phyloP scores from a whole-genome alignment of 2,329 filamentous ascomycete species.

The Albophoma yamanashiensis region DNA sequence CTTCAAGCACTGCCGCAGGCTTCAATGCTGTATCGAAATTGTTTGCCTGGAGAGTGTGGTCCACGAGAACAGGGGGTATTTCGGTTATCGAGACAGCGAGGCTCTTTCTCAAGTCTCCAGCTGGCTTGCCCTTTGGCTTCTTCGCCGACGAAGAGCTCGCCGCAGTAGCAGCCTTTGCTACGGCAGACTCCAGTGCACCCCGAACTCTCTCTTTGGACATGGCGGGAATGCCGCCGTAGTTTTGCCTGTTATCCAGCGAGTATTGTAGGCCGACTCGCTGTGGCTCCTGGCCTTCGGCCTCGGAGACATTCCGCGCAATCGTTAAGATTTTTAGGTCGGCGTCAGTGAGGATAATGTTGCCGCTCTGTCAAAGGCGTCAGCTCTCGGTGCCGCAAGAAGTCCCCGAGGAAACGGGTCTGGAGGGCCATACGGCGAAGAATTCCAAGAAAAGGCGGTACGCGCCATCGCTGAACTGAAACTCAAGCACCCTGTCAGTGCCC shows the following conservation, averaged over 20 bases:
- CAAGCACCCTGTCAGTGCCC: conserved; percentile 86
- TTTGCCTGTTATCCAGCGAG: conserved; percentile 71
- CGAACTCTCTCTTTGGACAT: conserved; percentile 65
- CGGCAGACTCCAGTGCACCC: conserved; percentile 55
- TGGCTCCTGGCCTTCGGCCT: conserved; percentile 75
- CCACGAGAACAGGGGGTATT: conserved; percentile 75
- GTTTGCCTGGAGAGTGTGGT: conserved; percentile 66
- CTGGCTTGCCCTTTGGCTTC: conserved; percentile 61
- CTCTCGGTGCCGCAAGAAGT: too few species aligned
- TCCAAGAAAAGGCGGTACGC: conserved; percentile 81
- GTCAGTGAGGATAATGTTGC: conserved; percentile 90
- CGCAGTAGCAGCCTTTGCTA: conserved; percentile 45
- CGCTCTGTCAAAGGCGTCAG: conserved; percentile 38
- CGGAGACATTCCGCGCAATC: conserved; percentile 67
- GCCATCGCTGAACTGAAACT: conserved; percentile 88
- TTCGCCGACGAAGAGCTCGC: conserved; percentile 37
- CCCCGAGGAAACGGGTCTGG: neutral
- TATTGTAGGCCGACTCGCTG: conserved; percentile 71
- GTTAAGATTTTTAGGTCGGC: conserved; percentile 71
- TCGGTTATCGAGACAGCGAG: conserved; percentile 80
- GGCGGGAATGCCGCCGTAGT: conserved; percentile 63
- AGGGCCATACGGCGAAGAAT: conserved; percentile 62
- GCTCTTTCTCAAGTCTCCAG: conserved; percentile 67
- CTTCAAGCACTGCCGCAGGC: conserved; percentile 58
- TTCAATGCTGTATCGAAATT: conserved; percentile 59